Evolutionary conservation across 768 basidiomycete species (phyloP).

Genomic region (Termitomyces sp.): DNA sequence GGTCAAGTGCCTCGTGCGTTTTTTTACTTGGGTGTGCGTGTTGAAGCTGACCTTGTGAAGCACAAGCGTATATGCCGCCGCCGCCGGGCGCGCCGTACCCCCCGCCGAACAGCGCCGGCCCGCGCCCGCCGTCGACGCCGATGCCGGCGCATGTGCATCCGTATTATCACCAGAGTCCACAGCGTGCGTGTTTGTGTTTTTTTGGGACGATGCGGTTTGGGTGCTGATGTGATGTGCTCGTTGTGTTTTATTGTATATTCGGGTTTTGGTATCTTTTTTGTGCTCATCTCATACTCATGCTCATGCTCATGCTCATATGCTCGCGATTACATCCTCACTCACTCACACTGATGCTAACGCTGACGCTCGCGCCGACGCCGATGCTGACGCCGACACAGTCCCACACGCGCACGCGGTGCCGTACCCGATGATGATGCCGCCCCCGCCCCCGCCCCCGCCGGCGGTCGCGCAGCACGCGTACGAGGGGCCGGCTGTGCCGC

Average conservation of each 20-base stretch:
- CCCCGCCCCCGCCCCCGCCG: slow-evolving; percentile 36
- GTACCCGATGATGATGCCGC: slow-evolving; percentile 92
- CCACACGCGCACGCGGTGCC: slow-evolving; percentile 83
- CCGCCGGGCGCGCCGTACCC: slow-evolving; percentile 67
- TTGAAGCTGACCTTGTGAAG: too few species aligned
- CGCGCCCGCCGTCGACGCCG: slow-evolving; percentile 83
- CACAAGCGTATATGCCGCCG: slow-evolving; percentile 76
- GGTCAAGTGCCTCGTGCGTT: slow-evolving; percentile 83
- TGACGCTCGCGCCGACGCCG: too few species aligned
- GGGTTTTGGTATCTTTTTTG: too few species aligned
- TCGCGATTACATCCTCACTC: too few species aligned
- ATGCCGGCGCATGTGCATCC: slow-evolving; percentile 83
- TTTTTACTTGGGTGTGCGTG: background rate
- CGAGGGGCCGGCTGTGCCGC: slow-evolving; percentile 39
- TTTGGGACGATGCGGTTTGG: too few species aligned
- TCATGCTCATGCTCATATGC: too few species aligned
- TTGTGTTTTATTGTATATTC: too few species aligned
- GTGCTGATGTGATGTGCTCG: too few species aligned
- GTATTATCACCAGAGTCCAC: slow-evolving; percentile 88
- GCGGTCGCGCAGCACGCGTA: slow-evolving; percentile 67
- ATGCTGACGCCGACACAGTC: slow-evolving; percentile 53
- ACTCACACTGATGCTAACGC: too few species aligned
- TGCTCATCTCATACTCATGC: too few species aligned
- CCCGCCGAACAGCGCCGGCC: slow-evolving; percentile 73
- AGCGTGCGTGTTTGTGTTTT: slow-evolving; percentile 42